phyloP scores from a whole-genome alignment of 306 rosid genomes.

The Dicorynia guianensis region DNA sequence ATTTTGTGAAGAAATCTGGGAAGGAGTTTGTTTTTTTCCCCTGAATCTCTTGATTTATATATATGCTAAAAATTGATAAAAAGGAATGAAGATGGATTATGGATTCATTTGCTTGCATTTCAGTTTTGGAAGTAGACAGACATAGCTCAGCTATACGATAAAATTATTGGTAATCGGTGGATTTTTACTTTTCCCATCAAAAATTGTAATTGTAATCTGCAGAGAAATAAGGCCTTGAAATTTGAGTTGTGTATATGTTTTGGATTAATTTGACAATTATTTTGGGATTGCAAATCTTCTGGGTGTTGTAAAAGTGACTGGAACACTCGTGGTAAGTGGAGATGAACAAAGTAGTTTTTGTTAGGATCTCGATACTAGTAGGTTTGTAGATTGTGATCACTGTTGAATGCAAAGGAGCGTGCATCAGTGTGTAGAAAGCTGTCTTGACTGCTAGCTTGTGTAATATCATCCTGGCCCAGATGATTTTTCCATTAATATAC shows the following conservation, averaged over 20 bases:
- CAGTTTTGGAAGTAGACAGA: slow-evolving; percentile 14
- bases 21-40: neutral
- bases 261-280: slow-evolving; percentile 10
- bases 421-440: neutral
- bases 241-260: neutral
- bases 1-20: neutral
- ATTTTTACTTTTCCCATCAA: neutral
- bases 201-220: neutral
- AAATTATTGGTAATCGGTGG: neutral
- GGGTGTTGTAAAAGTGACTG: neutral
- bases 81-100: slow-evolving; percentile 13
- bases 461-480: neutral
- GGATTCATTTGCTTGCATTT: slow-evolving; percentile 23
- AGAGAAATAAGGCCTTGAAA: neutral
- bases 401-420: neutral
- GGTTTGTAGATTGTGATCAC: neutral
- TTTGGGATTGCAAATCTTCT: neutral
- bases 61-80: slow-evolving; percentile 21
- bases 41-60: slow-evolving; percentile 24
- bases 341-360: neutral
- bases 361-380: neutral
- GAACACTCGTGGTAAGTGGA: neutral
- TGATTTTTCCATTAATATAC: neutral
- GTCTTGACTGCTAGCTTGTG: neutral
- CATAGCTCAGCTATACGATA: neutral